Conservation (phyloP, 2,329 filamentous ascomycete genomes). For the Ampelomyces quisqualis region DNA sequence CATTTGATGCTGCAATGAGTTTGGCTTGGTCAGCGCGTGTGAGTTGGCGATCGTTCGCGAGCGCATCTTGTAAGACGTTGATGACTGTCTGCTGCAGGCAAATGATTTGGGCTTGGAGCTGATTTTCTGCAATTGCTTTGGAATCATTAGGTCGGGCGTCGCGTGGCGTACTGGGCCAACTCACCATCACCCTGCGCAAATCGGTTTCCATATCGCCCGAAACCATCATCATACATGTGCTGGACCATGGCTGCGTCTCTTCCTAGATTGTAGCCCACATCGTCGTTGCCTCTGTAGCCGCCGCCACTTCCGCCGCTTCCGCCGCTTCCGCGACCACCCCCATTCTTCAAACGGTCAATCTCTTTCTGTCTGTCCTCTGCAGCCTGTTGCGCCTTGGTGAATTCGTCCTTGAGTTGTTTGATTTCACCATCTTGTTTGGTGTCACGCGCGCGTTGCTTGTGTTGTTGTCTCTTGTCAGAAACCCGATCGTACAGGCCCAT, state of each 20-base stretch:
- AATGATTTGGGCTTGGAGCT: conserved; percentile 48
- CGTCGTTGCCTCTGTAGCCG: conserved; percentile 21
- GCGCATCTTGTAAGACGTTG: conserved; percentile 47
- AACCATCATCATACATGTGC: conserved; percentile 42
- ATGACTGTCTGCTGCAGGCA: conserved; percentile 49
- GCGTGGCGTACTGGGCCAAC: conserved; percentile 8
- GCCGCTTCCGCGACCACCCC: conserved; percentile 7
- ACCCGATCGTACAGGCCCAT: conserved; percentile 48
- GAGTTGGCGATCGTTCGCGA: conserved; percentile 44
- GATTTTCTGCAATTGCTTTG: conserved; percentile 46
- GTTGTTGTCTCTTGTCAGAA: conserved; percentile 39
- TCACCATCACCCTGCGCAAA: conserved; percentile 46
- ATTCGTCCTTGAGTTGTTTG: conserved; percentile 32
- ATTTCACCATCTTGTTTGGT: conserved; percentile 39
- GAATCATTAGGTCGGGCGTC: conserved; percentile 6
- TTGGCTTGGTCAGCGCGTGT: conserved; percentile 44
- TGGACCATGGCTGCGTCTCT: conserved; percentile 39
- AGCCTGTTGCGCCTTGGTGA: conserved; percentile 35
- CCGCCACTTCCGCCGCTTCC: conserved; percentile 9
- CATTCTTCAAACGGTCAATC: conserved; percentile 22
- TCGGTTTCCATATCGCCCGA: conserved; percentile 36
- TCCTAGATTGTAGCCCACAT: conserved; percentile 37
- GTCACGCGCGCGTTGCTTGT: conserved; percentile 44
- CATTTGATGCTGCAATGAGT: conserved; percentile 45
- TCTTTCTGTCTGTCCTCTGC: conserved; percentile 27